These are phyloP conservation scores for Abrus pulchellus DNA, from an alignment of 306 rosid species.

Conservation along the genomic window DNA sequence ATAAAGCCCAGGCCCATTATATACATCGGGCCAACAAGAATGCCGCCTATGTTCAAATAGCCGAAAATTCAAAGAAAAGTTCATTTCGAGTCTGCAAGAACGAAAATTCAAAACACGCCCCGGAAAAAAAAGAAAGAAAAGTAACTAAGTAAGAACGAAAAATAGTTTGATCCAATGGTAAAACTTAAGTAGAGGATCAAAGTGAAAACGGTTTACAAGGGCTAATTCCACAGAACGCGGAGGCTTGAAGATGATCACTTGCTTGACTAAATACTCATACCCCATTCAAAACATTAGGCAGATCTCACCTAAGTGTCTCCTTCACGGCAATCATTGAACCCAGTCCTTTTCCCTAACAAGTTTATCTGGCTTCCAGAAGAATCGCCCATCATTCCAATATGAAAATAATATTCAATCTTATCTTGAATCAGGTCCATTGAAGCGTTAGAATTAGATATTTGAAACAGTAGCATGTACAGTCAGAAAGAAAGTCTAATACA, in stretches of 20 bases:
- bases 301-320: slow-evolving; percentile 42
- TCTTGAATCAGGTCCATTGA: slow-evolving; percentile 33
- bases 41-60: background rate
- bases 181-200: slow-evolving; percentile 7
- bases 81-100: background rate
- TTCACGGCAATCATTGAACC: slow-evolving; percentile 49
- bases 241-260: slow-evolving; percentile 41
- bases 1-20: slow-evolving; percentile 41
- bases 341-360: slow-evolving; percentile 27
- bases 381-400: background rate
- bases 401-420: slow-evolving; percentile 39
- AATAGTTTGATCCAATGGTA: background rate
- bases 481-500: slow-evolving; percentile 23
- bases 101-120: background rate
- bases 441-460: background rate
- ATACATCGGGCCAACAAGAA: background rate
- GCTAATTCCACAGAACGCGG: slow-evolving; percentile 34
- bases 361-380: slow-evolving; percentile 24
- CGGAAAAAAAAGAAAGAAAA: background rate
- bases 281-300: slow-evolving; percentile 58
- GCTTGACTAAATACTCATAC: slow-evolving; percentile 35
- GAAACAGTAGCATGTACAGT: slow-evolving; percentile 13
- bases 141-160: background rate
- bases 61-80: background rate
- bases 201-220: slow-evolving; percentile 44